These are phyloP conservation scores for Neoboletus magnificus DNA, from an alignment of 768 basidiomycete species.

Conservation along the genomic window DNA sequence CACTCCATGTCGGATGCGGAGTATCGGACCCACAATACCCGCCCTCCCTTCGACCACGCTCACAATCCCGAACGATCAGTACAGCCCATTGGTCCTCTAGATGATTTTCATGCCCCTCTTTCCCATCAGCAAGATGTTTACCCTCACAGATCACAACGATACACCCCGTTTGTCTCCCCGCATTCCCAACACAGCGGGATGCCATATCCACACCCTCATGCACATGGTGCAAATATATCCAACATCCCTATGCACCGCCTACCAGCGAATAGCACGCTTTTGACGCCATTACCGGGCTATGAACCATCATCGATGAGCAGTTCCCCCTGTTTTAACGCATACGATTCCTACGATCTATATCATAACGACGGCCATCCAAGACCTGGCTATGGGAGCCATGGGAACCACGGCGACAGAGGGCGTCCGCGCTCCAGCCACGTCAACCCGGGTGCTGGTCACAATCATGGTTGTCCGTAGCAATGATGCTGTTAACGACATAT, in stretches of 20 bases:
- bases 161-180: constrained; percentile 17
- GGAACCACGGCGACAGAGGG: constrained; percentile 22
- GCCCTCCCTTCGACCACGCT: constrained; percentile 22
- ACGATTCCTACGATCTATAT: constrained; percentile 36
- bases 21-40: constrained; percentile 16
- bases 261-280: constrained; percentile 61
- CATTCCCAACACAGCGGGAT: constrained; percentile 13
- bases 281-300: constrained; percentile 68
- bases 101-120: constrained; percentile 21
- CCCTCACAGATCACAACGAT: constrained; percentile 29
- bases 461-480: constrained; percentile 8
- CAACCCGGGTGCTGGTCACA: constrained; percentile 5
- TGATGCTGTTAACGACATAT: background rate
- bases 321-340: constrained; percentile 12
- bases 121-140: constrained; percentile 18
- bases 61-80: constrained; percentile 25
- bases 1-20: constrained; percentile 28
- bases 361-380: constrained; percentile 40
- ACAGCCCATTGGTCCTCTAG: constrained; percentile 4
- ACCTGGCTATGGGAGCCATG: constrained; percentile 36
- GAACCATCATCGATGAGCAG: constrained; percentile 38
- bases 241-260: constrained; percentile 39
- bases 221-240: constrained; percentile 20
- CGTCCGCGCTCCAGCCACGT: constrained; percentile 21
- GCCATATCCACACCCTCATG: constrained; percentile 25